Evolutionary conservation across 169 alveolate species (phyloP).

Genomic region (Plasmodium reichenowi): DNA sequence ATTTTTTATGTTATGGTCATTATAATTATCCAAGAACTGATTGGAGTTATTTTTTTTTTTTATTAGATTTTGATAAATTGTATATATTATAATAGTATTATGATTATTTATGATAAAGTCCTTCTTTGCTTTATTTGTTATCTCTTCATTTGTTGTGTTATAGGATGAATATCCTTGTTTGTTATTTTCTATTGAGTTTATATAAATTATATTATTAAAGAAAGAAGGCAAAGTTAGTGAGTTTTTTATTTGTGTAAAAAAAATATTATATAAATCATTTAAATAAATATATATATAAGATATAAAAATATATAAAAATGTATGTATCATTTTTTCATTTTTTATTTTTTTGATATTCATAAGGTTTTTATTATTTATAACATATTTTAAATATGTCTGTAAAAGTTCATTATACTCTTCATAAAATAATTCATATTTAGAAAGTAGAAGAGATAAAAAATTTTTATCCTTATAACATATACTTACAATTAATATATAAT

Average conservation of each 20-base stretch:
- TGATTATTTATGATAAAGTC: neutral
- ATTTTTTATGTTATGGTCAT: slow-evolving; percentile 61
- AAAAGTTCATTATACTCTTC: slow-evolving; percentile 39
- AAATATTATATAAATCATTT: slow-evolving; percentile 53
- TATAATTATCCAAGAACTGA: slow-evolving; percentile 42
- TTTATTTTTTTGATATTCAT: slow-evolving; percentile 50
- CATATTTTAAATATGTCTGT: slow-evolving; percentile 56
- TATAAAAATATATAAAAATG: slow-evolving; percentile 45
- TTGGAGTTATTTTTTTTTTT: slow-evolving; percentile 34
- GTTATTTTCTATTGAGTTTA: neutral
- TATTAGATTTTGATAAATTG: slow-evolving; percentile 19
- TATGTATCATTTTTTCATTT: slow-evolving; percentile 64
- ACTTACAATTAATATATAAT: slow-evolving; percentile 51
- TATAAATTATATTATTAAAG: slow-evolving; percentile 66
- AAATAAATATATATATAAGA: slow-evolving; percentile 62
- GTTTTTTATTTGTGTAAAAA: slow-evolving; percentile 59
- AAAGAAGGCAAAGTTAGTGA: slow-evolving; percentile 49
- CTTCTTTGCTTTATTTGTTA: neutral
- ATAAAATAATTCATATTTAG: slow-evolving; percentile 50
- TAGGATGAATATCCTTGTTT: no score
- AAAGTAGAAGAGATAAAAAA: slow-evolving; percentile 33
- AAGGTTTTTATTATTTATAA: slow-evolving; percentile 36
- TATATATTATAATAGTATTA: neutral
- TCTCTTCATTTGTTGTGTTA: neutral
- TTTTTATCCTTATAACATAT: slow-evolving; percentile 68